Conservation (phyloP, 2,329 filamentous ascomycete genomes). For the Colletotrichum sp. region DNA sequence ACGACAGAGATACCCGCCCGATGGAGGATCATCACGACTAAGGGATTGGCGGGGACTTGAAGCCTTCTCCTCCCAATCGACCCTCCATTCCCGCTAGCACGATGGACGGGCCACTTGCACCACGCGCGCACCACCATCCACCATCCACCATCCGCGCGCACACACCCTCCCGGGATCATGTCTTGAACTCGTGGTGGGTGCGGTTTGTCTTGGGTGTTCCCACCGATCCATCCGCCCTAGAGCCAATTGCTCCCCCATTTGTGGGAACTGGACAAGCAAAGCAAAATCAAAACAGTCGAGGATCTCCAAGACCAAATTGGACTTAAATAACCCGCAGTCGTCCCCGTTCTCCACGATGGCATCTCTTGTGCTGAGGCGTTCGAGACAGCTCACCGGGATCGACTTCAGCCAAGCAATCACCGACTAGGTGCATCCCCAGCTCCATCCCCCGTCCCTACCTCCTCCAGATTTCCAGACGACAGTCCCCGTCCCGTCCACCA, state of each 20-base stretch:
- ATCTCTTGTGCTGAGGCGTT: not conserved
- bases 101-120: not conserved
- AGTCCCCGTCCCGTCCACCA: not conserved
- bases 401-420: constrained; percentile 1
- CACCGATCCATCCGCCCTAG: not conserved
- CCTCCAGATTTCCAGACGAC: not conserved
- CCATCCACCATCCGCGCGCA: not conserved
- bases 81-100: not conserved
- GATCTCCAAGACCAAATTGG: not conserved
- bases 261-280: not conserved
- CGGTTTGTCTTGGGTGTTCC: not conserved
- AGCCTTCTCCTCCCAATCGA: not conserved
- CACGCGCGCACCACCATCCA: not conserved
- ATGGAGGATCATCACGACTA: constrained; percentile 6
- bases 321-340: constrained; percentile 4
- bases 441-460: not conserved
- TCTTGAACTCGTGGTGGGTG: not conserved
- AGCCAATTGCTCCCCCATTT: not conserved
- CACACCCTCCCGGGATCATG: not conserved
- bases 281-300: not conserved
- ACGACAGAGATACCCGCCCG: not conserved
- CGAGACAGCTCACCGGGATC: not conserved
- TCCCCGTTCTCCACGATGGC: not conserved
- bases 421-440: not conserved
- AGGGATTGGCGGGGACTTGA: not conserved